Conservation (phyloP, 768 basidiomycete species). For the Auricularia sp. region DNA sequence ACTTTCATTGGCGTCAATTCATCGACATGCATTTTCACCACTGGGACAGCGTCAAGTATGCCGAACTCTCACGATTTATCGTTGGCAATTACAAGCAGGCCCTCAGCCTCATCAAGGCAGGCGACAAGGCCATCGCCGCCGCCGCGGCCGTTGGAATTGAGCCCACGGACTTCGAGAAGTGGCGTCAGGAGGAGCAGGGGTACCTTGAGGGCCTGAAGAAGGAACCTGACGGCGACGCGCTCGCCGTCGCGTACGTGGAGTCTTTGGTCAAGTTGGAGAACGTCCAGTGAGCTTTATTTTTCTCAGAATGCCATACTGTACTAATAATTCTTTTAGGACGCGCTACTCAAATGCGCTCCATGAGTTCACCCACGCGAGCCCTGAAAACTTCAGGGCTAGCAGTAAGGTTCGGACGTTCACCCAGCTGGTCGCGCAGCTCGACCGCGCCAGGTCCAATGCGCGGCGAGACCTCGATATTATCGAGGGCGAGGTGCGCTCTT, state of each 20-base stretch:
- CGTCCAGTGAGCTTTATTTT: not conserved
- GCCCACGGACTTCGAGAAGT: constrained; percentile 5
- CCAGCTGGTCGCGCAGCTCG: too few species aligned
- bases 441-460: too few species aligned
- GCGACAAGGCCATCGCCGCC: not conserved
- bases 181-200: constrained; percentile 10
- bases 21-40: constrained; percentile 13
- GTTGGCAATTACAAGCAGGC: constrained; percentile 14
- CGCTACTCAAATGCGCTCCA: too few species aligned
- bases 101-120: constrained; percentile 5
- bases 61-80: not conserved
- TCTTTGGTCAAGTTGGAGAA: not conserved
- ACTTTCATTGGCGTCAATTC: constrained; percentile 13
- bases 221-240: constrained; percentile 11
- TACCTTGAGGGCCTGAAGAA: constrained; percentile 10
- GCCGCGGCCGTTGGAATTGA: constrained; percentile 9
- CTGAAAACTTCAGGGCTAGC: too few species aligned
- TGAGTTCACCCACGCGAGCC: too few species aligned
- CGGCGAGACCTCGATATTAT: too few species aligned
- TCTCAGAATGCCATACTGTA: not conserved
- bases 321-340: too few species aligned
- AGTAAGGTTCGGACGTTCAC: too few species aligned
- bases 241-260: not conserved
- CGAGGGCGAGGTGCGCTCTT: not conserved
- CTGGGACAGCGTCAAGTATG: constrained; percentile 15